These are phyloP conservation scores for Lepidium africanum DNA, from an alignment of 345 rosid species.

Conservation along the genomic window DNA sequence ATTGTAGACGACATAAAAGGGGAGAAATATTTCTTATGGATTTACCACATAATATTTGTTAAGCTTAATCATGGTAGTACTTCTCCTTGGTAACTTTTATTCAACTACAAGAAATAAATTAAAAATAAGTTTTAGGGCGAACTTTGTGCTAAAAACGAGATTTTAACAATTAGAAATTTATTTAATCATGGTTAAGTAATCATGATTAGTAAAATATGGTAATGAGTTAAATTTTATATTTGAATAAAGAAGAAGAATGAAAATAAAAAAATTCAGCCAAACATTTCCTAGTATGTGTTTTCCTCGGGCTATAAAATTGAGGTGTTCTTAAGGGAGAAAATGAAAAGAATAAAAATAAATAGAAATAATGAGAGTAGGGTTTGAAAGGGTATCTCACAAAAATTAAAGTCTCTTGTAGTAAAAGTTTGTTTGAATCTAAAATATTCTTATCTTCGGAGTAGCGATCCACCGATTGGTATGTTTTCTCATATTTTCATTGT, in stretches of 20 bases:
- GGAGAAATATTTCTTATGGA: background rate
- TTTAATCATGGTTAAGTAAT: background rate
- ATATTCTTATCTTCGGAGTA: conserved; percentile 12
- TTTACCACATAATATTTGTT: background rate
- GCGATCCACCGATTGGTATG: conserved; percentile 19
- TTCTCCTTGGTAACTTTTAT: no score
- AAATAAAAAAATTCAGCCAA: no score
- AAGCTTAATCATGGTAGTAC: background rate
- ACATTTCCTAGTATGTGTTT: background rate
- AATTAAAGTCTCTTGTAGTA: background rate
- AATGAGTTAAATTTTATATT: background rate
- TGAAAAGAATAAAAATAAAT: background rate
- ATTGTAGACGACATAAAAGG: background rate
- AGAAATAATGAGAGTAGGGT: conserved; percentile 8
- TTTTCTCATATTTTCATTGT: conserved; percentile 4
- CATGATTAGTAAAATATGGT: background rate
- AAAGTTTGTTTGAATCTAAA: conserved; percentile 5
- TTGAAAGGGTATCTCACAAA: conserved; percentile 12
- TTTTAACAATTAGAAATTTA: no score
- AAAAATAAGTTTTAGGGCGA: no score
- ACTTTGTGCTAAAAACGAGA: no score
- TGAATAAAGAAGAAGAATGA: no score
- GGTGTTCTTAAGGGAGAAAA: conserved; percentile 3
- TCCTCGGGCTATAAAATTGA: background rate
- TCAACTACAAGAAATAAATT: no score